These are phyloP conservation scores for Linderniella brevidens DNA, from an alignment of 257 asterid genomes.

Conservation along the genomic window DNA sequence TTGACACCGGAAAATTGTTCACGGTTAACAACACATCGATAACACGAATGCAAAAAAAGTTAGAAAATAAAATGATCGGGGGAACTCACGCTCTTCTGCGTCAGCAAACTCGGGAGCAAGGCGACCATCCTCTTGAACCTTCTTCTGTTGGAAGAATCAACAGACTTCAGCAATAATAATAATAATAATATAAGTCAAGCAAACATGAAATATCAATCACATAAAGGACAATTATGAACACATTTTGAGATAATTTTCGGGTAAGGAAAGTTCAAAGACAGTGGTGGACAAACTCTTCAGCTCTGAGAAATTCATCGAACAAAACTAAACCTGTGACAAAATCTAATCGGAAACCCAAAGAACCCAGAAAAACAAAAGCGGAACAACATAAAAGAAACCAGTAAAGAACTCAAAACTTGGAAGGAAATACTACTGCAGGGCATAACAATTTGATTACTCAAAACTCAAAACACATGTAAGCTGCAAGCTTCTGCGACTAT, in stretches of 20 bases:
- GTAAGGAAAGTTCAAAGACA: no score
- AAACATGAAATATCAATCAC: no score
- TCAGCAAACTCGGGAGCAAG: slow-evolving; percentile 78
- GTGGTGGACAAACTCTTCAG: not conserved
- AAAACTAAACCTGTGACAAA: not conserved
- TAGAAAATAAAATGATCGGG: not conserved
- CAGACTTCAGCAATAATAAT: not conserved
- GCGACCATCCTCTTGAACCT: slow-evolving; percentile 55
- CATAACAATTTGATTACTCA: not conserved
- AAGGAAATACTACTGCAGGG: not conserved
- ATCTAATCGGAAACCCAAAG: not conserved
- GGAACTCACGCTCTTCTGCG: slow-evolving; percentile 61
- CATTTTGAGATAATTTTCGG: no score
- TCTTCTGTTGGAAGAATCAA: slow-evolving; percentile 34
- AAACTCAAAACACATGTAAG: not conserved
- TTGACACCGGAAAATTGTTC: no score
- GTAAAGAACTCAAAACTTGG: no score
- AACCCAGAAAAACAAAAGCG: not conserved
- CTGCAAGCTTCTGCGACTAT: not conserved
- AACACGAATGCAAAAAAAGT: not conserved
- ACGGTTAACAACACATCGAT: no score
- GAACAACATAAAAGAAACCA: no score
- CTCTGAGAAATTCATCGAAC: not conserved
- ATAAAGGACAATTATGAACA: no score
- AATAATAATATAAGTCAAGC: not conserved